Evolutionary conservation across 805 yeast species (phyloP).

Genomic region (Schwanniomyces pseudopolymorphus): DNA sequence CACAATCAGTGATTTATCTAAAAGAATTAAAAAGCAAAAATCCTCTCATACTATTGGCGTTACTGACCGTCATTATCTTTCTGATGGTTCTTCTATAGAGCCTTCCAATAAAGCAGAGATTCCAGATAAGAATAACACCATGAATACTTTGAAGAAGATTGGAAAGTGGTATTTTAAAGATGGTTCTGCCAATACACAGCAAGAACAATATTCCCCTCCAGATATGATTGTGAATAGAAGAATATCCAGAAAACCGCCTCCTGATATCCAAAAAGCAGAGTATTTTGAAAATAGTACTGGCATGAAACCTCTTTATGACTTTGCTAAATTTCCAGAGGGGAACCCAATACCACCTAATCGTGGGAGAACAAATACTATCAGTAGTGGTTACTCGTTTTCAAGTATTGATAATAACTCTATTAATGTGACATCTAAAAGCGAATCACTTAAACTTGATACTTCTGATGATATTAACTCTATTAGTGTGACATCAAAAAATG

Average conservation of each 20-base stretch:
- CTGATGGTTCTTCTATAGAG: slow-evolving; percentile 25
- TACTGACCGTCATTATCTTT: slow-evolving; percentile 23
- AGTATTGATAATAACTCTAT: background rate
- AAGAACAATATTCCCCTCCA: slow-evolving; percentile 45
- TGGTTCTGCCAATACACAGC: slow-evolving; percentile 19
- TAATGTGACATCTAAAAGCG: background rate
- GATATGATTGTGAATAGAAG: slow-evolving; percentile 69
- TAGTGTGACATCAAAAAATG: background rate
- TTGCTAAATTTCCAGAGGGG: slow-evolving; percentile 11
- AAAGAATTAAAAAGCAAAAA: slow-evolving; percentile 23
- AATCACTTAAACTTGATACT: background rate
- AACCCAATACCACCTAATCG: background rate
- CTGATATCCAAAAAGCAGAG: background rate
- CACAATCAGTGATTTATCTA: slow-evolving; percentile 26
- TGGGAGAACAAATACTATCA: background rate
- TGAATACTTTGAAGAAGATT: slow-evolving; percentile 51
- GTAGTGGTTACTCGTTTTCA: background rate
- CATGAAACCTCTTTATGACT: slow-evolving; percentile 19
- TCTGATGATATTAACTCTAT: background rate
- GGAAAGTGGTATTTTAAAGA: slow-evolving; percentile 69
- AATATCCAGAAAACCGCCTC: slow-evolving; percentile 22
- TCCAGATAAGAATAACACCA: slow-evolving; percentile 14
- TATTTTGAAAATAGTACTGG: background rate
- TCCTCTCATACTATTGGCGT: slow-evolving; percentile 21
- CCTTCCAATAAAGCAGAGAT: slow-evolving; percentile 1